Conservation (phyloP, 2,329 filamentous ascomycete genomes). For the Pseudogymnoascus sp. region DNA sequence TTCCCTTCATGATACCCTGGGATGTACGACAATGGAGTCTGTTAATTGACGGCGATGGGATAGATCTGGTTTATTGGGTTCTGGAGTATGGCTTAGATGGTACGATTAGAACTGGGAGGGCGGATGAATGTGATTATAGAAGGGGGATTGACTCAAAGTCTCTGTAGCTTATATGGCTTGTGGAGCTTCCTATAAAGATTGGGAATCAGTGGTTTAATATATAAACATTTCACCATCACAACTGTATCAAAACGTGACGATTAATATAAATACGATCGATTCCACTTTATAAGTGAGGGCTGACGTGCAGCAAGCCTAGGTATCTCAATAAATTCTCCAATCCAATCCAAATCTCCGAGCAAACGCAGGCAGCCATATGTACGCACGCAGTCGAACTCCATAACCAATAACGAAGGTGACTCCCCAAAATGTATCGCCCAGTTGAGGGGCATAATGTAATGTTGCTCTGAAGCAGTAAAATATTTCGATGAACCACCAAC, state of each 20-base stretch:
- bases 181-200: neutral
- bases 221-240: neutral
- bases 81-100: neutral
- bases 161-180: neutral
- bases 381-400: conserved; percentile 4
- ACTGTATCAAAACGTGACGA: neutral
- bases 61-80: neutral
- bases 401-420: neutral
- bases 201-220: neutral
- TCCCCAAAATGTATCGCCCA: conserved; percentile 3
- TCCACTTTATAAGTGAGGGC: neutral
- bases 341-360: neutral
- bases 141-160: neutral
- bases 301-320: conserved; percentile 1
- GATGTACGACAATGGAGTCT: neutral
- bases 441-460: neutral
- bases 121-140: neutral
- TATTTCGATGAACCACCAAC: conserved; percentile 1
- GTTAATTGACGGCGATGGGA: neutral
- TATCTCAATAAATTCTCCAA: conserved; percentile 6
- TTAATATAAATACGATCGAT: neutral
- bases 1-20: neutral
- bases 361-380: conserved; percentile 7
- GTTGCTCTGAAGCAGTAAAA: conserved; percentile 1
- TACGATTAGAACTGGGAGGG: neutral